These are phyloP conservation scores for Citrus hindsii DNA, from an alignment of 345 rosid species.

Conservation along the genomic window DNA sequence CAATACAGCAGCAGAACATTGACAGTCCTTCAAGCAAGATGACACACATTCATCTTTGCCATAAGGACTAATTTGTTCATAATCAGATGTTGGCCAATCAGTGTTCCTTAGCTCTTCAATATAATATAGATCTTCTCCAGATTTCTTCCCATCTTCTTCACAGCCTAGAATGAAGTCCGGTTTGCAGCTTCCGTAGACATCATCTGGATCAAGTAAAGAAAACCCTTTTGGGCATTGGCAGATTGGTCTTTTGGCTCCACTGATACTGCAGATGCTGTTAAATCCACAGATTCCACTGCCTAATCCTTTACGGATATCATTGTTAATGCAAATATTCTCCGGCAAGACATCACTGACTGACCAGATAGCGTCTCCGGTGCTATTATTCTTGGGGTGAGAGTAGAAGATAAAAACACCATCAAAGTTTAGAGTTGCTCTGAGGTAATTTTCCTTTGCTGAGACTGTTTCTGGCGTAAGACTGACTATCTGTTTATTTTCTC, in stretches of 20 bases:
- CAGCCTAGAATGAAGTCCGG: constrained; percentile 12
- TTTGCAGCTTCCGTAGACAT: constrained; percentile 30
- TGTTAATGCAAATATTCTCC: constrained; percentile 24
- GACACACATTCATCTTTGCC: constrained; percentile 21
- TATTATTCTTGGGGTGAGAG: constrained; percentile 18
- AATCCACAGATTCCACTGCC: constrained; percentile 40
- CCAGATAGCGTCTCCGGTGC: constrained; percentile 16
- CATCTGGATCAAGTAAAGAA: constrained; percentile 23
- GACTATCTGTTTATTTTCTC: constrained; percentile 1
- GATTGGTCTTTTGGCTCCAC: constrained; percentile 10
- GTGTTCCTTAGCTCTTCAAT: constrained; percentile 3
- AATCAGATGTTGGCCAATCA: constrained; percentile 36
- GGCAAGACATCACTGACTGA: constrained; percentile 3
- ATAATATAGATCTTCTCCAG: constrained; percentile 18
- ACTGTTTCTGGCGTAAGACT: background rate
- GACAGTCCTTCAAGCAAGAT: constrained; percentile 39
- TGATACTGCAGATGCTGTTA: constrained; percentile 31
- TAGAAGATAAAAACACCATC: constrained; percentile 35
- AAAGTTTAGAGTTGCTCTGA: constrained; percentile 28
- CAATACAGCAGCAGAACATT: constrained; percentile 27
- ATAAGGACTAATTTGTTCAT: constrained; percentile 6
- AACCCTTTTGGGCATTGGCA: constrained; percentile 32
- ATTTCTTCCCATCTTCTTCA: constrained; percentile 8
- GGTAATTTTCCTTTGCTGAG: constrained; percentile 13
- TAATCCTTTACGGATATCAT: background rate